Evolutionary conservation across 352 stramenopile genomes (phyloP), one percentile per base, ranked within the genome.

Genomic region (Phytophthora fragariaefolia): DNA sequence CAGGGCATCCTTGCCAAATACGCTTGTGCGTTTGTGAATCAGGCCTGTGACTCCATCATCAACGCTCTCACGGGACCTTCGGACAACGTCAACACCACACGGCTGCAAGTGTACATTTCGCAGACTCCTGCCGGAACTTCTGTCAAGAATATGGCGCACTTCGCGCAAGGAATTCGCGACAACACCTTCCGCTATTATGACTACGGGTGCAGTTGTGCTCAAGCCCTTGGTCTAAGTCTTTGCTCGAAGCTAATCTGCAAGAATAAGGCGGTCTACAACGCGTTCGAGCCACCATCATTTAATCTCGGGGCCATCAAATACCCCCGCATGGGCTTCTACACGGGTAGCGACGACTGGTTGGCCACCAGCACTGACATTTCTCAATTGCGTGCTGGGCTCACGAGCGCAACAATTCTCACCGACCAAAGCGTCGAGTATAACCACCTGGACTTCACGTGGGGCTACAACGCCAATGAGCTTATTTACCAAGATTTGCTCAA

Each of bases 391-490:
- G 42, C 55, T n/a, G 47, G 60, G 2, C 61, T 92, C 15, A 83
- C 75, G 6, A 63, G 50, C 9, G 74, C 79, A 30, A 88, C 79
- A 12, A 79, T 89, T 53, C 43, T 92, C 36, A 74, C 62, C 46
- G 79, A 90, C 53, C 72, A 66, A 62, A 76, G 63, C 43, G 60
- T 85, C 45, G 27, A 56, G 63, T 89, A 82, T 68, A 89, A 87
- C 61, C 81, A 90, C 69, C 54, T 92, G 38, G 83, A 92, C 70
- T 92, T 84, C 65, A 89, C 79, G 24, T 92, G 83, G 83, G 77
- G 70, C n/a, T 81, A 72, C 68, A 87, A 89, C 36, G 77, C 73
- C 27, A 73, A 73, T 32, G 73, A 85, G 26, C 57, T 77, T 22
- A 71, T 92, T 50, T 92, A 92, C 62, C 46, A 79, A 60, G 66